phyloP scores from a whole-genome alignment of 805 yeast genomes.

The Pichia insulana region DNA sequence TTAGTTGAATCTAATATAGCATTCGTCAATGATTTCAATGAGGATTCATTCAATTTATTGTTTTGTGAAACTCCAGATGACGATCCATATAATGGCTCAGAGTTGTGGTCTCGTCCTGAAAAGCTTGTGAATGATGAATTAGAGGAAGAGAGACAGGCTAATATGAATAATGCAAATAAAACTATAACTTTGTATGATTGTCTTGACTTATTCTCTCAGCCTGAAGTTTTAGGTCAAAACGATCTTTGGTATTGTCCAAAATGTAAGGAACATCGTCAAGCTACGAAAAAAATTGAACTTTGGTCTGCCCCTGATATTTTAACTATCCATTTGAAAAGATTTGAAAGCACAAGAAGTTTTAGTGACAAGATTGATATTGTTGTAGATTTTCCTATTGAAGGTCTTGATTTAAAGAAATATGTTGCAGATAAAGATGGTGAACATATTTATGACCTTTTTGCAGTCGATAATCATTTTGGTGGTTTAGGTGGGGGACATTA shows the following conservation, averaged over 20 bases:
- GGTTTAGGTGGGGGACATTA: slow-evolving; percentile 98
- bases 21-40: slow-evolving; percentile 62
- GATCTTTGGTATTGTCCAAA: slow-evolving; percentile 92
- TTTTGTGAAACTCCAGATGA: slow-evolving; percentile 42
- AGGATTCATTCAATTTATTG: slow-evolving; percentile 37
- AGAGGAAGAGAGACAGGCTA: slow-evolving; percentile 35
- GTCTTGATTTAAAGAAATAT: slow-evolving; percentile 61
- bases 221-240: slow-evolving; percentile 79
- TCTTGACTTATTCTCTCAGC: slow-evolving; percentile 59
- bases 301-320: slow-evolving; percentile 94
- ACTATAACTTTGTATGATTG: slow-evolving; percentile 65
- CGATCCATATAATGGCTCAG: slow-evolving; percentile 33
- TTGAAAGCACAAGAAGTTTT: slow-evolving; percentile 73
- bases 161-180: slow-evolving; percentile 24
- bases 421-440: slow-evolving; percentile 33
- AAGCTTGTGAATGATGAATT: slow-evolving; percentile 45
- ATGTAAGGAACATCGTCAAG: slow-evolving; percentile 84
- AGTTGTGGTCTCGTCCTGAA: slow-evolving; percentile 49
- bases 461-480: slow-evolving; percentile 93
- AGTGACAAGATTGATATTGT: slow-evolving; percentile 83
- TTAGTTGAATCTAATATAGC: slow-evolving; percentile 25
- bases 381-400: slow-evolving; percentile 82
- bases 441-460: slow-evolving; percentile 72
- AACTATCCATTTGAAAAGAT: slow-evolving; percentile 83
- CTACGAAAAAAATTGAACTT: slow-evolving; percentile 80